Conservation (phyloP, 345 rosid species). For the Balakata baccata region DNA sequence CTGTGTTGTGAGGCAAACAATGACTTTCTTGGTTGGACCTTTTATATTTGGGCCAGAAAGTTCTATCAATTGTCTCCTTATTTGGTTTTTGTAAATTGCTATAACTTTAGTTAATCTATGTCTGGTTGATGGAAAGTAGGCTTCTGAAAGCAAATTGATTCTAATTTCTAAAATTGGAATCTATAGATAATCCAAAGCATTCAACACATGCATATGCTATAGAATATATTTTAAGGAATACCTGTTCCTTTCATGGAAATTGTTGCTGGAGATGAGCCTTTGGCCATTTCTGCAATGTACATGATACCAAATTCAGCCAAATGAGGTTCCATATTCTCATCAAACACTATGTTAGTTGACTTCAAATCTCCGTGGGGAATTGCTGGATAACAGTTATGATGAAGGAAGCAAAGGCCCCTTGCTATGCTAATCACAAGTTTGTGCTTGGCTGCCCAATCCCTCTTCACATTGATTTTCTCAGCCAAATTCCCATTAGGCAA, state of each 20-base stretch:
- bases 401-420: constrained; percentile 79
- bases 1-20: constrained; percentile 1
- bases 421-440: constrained; percentile 69
- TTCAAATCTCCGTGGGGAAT: constrained; percentile 86
- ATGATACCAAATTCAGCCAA: constrained; percentile 69
- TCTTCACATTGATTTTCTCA: constrained; percentile 50
- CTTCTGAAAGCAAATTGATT: background rate
- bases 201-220: background rate
- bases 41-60: background rate
- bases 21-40: constrained; percentile 7
- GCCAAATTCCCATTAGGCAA: constrained; percentile 70
- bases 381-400: constrained; percentile 81
- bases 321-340: constrained; percentile 70
- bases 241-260: constrained; percentile 34
- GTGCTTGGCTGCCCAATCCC: constrained; percentile 65
- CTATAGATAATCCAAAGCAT: background rate
- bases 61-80: background rate
- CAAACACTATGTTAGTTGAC: constrained; percentile 56
- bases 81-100: constrained; percentile 7
- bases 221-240: constrained; percentile 7
- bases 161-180: background rate
- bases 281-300: constrained; percentile 40
- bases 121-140: constrained; percentile 18
- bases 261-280: constrained; percentile 39
- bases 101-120: background rate